Evolutionary conservation across 2,329 filamentous ascomycete genomes (phyloP).

Genomic region (Acephala macrosclerotiorum): DNA sequence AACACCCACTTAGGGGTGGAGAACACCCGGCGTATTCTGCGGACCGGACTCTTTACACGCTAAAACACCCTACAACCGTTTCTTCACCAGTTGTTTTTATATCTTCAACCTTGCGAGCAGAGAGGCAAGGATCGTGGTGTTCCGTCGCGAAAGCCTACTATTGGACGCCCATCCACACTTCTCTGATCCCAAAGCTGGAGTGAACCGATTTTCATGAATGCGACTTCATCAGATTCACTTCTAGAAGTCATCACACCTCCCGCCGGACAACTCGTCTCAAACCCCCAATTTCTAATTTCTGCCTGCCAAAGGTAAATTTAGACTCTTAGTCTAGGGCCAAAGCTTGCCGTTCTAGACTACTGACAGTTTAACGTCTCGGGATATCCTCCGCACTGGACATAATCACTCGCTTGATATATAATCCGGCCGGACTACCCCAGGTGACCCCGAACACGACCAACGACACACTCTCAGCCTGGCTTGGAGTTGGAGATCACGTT

Average conservation of each 20-base stretch:
- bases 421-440: slow-evolving; percentile 4
- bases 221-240: background rate
- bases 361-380: background rate
- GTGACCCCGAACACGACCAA: background rate
- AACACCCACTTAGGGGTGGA: background rate
- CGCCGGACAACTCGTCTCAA: background rate
- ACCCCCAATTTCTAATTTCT: background rate
- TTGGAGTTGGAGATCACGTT: background rate
- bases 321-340: background rate
- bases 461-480: background rate
- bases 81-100: background rate
- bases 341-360: slow-evolving; percentile 2
- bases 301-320: background rate
- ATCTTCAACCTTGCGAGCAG: slow-evolving; percentile 11
- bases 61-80: background rate
- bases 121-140: background rate
- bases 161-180: background rate
- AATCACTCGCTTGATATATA: slow-evolving; percentile 5
- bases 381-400: slow-evolving; percentile 1
- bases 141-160: background rate
- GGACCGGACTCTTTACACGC: slow-evolving; percentile 2
- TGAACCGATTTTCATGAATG: background rate
- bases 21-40: background rate
- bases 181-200: background rate
- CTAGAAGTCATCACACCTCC: background rate